Conservation (phyloP, 139 green algal species). For the Pycnococcus provasolii region DNA sequence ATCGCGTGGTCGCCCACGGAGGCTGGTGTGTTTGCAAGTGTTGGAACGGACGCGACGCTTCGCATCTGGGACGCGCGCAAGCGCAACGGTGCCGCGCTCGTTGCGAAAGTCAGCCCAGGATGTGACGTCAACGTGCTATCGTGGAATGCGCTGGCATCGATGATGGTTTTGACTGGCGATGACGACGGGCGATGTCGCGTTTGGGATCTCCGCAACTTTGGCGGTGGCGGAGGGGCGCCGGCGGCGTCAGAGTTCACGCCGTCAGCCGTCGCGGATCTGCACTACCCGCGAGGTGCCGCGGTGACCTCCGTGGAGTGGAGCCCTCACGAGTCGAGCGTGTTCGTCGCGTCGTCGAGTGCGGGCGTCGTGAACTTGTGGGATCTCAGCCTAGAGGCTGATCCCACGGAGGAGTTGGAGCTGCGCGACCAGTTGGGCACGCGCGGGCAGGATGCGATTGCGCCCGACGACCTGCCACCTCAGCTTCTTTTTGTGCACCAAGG, state of each 20-base stretch:
- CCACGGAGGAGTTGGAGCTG: constrained; percentile 78
- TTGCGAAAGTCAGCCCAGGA: constrained; percentile 50
- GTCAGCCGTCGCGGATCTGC: constrained; percentile 54
- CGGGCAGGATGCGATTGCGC: constrained; percentile 41
- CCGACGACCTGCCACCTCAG: constrained; percentile 53
- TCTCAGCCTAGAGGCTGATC: constrained; percentile 86
- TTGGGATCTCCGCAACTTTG: constrained; percentile 86
- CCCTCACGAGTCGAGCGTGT: constrained; percentile 80
- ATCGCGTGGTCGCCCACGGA: constrained; percentile 89
- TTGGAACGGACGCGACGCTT: constrained; percentile 62
- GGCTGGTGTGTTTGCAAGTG: constrained; percentile 76
- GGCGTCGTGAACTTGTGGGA: constrained; percentile 79
- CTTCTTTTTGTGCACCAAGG: constrained; percentile 88
- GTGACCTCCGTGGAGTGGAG: constrained; percentile 92
- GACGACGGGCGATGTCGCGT: constrained; percentile 80
- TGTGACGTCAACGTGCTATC: constrained; percentile 92
- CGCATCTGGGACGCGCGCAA: constrained; percentile 80
- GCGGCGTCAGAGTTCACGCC: constrained; percentile 15
- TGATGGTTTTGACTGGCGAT: constrained; percentile 85
- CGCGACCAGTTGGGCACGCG: constrained; percentile 26
- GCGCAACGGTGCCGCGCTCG: constrained; percentile 24
- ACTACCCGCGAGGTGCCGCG: constrained; percentile 39
- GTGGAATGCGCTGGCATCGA: constrained; percentile 77
- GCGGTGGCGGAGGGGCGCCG: neutral
- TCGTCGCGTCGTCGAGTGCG: constrained; percentile 62